Evolutionary conservation across 2,329 filamentous ascomycete species (phyloP), one percentile per base, ranked within the genome.

Genomic region (Aureobasidium sp.): DNA sequence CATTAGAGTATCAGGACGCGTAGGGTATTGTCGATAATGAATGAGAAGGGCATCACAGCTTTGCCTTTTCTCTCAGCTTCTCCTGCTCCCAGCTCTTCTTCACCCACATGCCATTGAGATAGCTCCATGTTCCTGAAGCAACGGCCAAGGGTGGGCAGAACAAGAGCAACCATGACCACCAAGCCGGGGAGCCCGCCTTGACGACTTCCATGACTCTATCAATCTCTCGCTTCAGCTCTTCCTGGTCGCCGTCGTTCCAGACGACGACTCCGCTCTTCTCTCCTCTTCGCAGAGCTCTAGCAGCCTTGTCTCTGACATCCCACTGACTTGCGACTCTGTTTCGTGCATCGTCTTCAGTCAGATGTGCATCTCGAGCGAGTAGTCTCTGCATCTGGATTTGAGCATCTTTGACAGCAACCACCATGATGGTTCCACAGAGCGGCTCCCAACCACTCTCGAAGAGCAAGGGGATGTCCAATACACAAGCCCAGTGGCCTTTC

Each of bases 391-490:
- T 93, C 79, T 99, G 94, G 50, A 92, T 82, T 65, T 81, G 83
- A 0, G 90, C 87, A 67, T 96, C 90, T 11, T 77, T 79, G 25
- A 97, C 91, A 0, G 88, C 91, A 1, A 97, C 93, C 0, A 99
- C 91, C 63, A 96, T 76, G 15, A 96, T 88, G 0, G 86, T 86
- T 4, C 91, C 91, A 71, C 92, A 97, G 66, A 96, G 84, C 44
- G 85, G 79, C 74, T 99, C 94, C 75, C 96, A 86, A 2, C 86
- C 85, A 67, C 86, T 88, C 79, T 99, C 94, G 69, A 97, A 97
- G 45, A 99, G 81, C 59, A 99, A 78, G 57, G 94, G 94, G 9
- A 99, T 87, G 71, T 99, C 94, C 16, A 97, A 80, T 39, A 99
- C 88, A 4, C 96, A 91, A 0, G 91, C 92, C 91, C 93, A 94